Evolutionary conservation across 169 alveolate species (phyloP).

Genomic region (Cryptosporidium sp.): DNA sequence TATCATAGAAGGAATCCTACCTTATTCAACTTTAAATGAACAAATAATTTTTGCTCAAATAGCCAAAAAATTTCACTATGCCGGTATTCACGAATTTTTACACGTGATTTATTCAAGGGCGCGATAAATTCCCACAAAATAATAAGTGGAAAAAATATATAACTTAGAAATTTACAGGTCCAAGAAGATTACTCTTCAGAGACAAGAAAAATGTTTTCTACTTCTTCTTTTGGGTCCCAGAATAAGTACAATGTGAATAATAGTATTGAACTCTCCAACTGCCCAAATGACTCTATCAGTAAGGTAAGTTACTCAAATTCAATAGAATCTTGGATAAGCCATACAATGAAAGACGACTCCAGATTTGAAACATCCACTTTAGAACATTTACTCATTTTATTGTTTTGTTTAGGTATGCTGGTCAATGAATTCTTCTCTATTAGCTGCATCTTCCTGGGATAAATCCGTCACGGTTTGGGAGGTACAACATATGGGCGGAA

Average conservation of each 20-base stretch:
- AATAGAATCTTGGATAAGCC: not conserved
- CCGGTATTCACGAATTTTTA: not conserved
- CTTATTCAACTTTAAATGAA: not conserved
- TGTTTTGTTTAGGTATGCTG: constrained; percentile 59
- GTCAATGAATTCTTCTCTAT: constrained; percentile 74
- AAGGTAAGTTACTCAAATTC: constrained; percentile 30
- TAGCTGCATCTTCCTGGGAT: constrained; percentile 79
- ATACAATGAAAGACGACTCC: not conserved
- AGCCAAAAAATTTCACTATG: not conserved
- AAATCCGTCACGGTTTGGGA: constrained; percentile 77
- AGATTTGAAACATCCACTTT: not conserved
- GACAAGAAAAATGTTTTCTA: constrained; percentile 45
- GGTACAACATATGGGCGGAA: constrained; percentile 77
- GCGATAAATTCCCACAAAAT: constrained; percentile 3
- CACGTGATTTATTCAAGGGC: constrained; percentile 17
- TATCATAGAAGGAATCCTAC: not conserved
- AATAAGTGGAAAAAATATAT: not conserved
- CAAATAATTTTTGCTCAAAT: not conserved
- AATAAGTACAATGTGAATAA: constrained; percentile 64
- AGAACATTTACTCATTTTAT: not conserved
- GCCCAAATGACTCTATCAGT: constrained; percentile 72
- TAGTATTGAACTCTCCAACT: constrained; percentile 60
- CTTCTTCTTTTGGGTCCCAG: constrained; percentile 66
- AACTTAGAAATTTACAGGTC: not conserved
- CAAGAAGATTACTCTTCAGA: not conserved